Percentiles rank a stretch among this genome's conserved stretches.
These are phyloP conservation scores for Alternaria ventricosa DNA, from an alignment of 2,329 filamentous ascomycete genomes.

Conservation along the genomic window DNA sequence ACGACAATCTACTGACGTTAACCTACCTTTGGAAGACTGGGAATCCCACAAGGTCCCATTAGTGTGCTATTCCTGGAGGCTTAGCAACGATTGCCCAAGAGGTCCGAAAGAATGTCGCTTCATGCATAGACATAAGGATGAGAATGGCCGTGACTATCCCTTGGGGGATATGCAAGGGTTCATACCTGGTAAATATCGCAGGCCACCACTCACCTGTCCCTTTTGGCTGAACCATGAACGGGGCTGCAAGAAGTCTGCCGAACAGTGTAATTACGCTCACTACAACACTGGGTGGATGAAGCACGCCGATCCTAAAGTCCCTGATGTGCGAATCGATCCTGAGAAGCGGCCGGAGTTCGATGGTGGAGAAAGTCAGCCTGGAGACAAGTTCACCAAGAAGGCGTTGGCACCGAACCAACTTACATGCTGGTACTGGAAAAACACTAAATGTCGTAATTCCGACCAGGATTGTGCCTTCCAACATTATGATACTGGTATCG, in stretches of 20 bases:
- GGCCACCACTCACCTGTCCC: conserved; percentile 36
- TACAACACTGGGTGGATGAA: conserved; percentile 35
- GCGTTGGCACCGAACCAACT: neutral
- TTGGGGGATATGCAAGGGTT: conserved; percentile 21
- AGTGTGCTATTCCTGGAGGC: conserved; percentile 38
- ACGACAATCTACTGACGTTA: neutral
- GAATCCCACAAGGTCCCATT: conserved; percentile 37
- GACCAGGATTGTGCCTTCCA: conserved; percentile 14
- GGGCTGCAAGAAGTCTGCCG: conserved; percentile 25
- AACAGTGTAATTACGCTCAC: conserved; percentile 38
- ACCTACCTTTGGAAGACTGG: conserved; percentile 21
- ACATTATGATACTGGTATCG: conserved; percentile 23
- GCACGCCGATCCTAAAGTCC: neutral
- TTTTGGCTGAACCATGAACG: conserved; percentile 29
- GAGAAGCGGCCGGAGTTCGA: neutral
- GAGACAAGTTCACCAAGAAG: neutral
- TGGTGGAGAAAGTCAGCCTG: neutral
- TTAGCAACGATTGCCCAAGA: conserved; percentile 29
- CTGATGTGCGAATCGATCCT: conserved; percentile 17
- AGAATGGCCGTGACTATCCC: conserved; percentile 20
- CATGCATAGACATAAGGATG: conserved; percentile 34
- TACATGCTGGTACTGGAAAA: conserved; percentile 34
- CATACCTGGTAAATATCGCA: conserved; percentile 35
- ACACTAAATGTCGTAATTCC: conserved; percentile 8
- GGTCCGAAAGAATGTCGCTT: conserved; percentile 29